Conservation (phyloP, 2,329 filamentous ascomycete genomes). For the Stenocarpella maydis region DNA sequence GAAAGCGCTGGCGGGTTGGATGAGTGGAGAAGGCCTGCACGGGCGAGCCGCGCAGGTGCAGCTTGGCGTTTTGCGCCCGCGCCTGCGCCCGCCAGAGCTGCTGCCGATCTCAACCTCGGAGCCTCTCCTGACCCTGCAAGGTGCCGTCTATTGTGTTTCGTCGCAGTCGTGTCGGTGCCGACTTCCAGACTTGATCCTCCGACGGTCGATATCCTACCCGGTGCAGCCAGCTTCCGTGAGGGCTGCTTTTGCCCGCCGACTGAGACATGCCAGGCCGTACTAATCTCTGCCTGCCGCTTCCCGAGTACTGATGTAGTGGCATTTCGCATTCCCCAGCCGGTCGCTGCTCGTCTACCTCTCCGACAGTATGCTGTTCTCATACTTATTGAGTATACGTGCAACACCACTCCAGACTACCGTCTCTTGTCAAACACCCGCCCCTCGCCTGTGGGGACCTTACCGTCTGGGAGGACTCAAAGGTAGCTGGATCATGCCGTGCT, state of each 20-base stretch:
- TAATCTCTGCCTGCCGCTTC: neutral
- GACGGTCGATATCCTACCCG: neutral
- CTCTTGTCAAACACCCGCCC: too few relatives aligned
- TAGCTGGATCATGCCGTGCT: neutral
- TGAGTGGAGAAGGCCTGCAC: slow-evolving; percentile 11
- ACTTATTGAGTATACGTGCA: neutral
- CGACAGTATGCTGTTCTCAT: too few relatives aligned
- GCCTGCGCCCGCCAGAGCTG: neutral
- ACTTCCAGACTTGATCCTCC: neutral
- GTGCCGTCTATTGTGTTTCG: slow-evolving; percentile 18
- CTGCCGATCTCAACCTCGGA: slow-evolving; percentile 24
- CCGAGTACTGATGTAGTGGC: neutral
- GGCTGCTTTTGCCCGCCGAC: slow-evolving; percentile 5
- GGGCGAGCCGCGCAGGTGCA: slow-evolving; percentile 12
- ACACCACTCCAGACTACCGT: neutral
- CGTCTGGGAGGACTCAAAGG: neutral
- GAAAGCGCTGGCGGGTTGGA: neutral
- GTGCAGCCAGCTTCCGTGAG: neutral
- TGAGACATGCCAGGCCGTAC: neutral
- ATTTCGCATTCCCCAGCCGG: neutral
- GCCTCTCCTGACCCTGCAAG: slow-evolving; percentile 14
- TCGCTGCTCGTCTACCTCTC: too few relatives aligned
- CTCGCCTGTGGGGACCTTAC: neutral
- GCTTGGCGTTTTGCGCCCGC: slow-evolving; percentile 20
- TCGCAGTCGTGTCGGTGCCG: slow-evolving; percentile 7